These are phyloP conservation scores for Metarhizium robertsii DNA, from an alignment of 2,329 filamentous ascomycete genomes.

Conservation along the genomic window DNA sequence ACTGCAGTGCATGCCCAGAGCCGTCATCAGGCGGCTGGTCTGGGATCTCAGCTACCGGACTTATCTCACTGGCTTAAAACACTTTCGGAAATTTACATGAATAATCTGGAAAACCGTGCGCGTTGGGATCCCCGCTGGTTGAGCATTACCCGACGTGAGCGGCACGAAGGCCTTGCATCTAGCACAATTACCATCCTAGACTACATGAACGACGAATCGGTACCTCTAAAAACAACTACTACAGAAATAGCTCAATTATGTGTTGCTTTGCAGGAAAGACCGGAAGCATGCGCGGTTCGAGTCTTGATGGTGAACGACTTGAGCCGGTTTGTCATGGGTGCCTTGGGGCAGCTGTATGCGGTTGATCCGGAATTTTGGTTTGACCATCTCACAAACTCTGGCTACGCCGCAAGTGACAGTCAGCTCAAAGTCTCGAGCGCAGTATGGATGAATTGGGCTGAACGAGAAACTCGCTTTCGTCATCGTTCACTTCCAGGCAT, in stretches of 20 bases:
- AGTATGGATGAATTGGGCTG: slow-evolving; percentile 19
- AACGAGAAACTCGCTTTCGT: slow-evolving; percentile 16
- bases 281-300: slow-evolving; percentile 9
- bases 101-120: slow-evolving; percentile 17
- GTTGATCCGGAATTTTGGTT: slow-evolving; percentile 21
- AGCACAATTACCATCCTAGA: slow-evolving; percentile 13
- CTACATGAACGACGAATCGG: slow-evolving; percentile 10
- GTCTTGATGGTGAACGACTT: slow-evolving; percentile 18
- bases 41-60: slow-evolving; percentile 8
- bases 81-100: slow-evolving; percentile 20
- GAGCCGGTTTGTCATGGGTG: slow-evolving; percentile 21
- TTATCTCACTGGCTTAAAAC: slow-evolving; percentile 20
- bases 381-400: slow-evolving; percentile 17
- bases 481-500: slow-evolving; percentile 13
- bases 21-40: too few relatives aligned
- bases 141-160: slow-evolving; percentile 15
- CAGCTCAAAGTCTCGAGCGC: slow-evolving; percentile 19
- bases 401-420: slow-evolving; percentile 18
- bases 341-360: slow-evolving; percentile 16
- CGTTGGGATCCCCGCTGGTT: slow-evolving; percentile 18
- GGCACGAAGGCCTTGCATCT: slow-evolving; percentile 12
- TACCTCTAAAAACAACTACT: slow-evolving; percentile 1
- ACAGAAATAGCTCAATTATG: slow-evolving; percentile 10
- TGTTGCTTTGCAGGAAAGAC: slow-evolving; percentile 8
- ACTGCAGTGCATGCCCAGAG: too few relatives aligned